Evolutionary conservation across 2,329 filamentous ascomycete species (phyloP).

Genomic region (Cladosporium sp.): DNA sequence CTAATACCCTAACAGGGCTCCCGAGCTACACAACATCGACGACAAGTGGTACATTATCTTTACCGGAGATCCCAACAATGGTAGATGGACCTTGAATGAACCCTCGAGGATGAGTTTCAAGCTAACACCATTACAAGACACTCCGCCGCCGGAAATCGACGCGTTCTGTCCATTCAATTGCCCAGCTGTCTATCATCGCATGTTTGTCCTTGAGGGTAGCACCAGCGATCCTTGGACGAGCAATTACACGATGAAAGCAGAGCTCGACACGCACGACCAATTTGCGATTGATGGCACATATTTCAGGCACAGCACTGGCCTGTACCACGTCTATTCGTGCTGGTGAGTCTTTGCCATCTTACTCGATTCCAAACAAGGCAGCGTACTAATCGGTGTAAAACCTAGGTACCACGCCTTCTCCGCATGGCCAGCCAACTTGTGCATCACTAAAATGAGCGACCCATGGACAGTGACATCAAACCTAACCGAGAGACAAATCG

Average conservation of each 20-base stretch:
- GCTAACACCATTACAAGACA: slow-evolving; percentile 28
- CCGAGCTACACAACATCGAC: slow-evolving; percentile 46
- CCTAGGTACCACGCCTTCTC: slow-evolving; percentile 41
- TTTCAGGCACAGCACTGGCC: slow-evolving; percentile 40
- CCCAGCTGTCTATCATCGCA: slow-evolving; percentile 49
- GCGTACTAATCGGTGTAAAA: no score
- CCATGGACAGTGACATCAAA: slow-evolving; percentile 46
- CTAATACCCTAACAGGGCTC: not conserved
- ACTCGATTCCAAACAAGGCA: no score
- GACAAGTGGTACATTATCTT: slow-evolving; percentile 51
- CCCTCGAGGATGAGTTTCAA: not conserved
- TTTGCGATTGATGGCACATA: slow-evolving; percentile 54
- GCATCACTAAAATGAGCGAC: slow-evolving; percentile 47
- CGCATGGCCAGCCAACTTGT: slow-evolving; percentile 50
- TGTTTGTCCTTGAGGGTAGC: slow-evolving; percentile 46
- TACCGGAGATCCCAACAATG: slow-evolving; percentile 44
- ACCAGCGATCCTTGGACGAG: slow-evolving; percentile 43
- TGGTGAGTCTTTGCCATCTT: slow-evolving; percentile 23
- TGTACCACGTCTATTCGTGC: slow-evolving; percentile 41
- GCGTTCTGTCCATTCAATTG: slow-evolving; percentile 48
- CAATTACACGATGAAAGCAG: slow-evolving; percentile 41
- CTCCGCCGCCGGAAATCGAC: slow-evolving; percentile 44
- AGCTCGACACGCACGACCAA: slow-evolving; percentile 49
- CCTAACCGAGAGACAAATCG: slow-evolving; percentile 44
- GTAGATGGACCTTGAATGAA: not conserved